These are phyloP conservation scores for Aschersonia sp. DNA, from an alignment of 2,329 filamentous ascomycete species.

Conservation along the genomic window DNA sequence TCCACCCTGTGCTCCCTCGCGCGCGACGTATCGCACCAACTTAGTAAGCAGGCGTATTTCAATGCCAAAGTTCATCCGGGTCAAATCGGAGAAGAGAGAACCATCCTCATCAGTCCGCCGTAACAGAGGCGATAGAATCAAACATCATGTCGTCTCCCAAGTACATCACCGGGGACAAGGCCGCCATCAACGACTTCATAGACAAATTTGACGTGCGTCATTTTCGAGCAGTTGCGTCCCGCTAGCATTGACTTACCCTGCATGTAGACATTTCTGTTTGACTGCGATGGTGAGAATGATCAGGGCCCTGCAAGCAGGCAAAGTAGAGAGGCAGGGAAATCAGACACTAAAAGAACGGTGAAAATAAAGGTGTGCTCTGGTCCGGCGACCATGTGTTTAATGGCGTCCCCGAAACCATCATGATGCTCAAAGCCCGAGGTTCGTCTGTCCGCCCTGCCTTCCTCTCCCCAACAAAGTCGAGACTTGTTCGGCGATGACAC, in stretches of 20 bases:
- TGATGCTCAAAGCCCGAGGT: constrained; percentile 73
- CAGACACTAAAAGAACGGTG: background rate
- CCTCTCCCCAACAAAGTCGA: no score
- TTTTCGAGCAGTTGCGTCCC: constrained; percentile 1
- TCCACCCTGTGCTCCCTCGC: no score
- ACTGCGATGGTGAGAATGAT: constrained; percentile 70
- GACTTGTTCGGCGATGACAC: no score
- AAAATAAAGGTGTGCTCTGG: constrained; percentile 70
- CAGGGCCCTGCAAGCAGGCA: no score
- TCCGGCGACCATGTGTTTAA: constrained; percentile 85
- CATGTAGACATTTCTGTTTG: constrained; percentile 56
- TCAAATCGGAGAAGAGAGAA: no score
- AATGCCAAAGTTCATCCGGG: no score
- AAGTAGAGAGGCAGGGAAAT: no score
- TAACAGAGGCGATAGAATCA: background rate
- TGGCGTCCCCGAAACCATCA: constrained; percentile 70
- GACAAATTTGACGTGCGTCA: constrained; percentile 77
- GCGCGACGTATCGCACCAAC: background rate
- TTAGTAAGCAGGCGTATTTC: background rate
- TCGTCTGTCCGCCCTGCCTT: background rate
- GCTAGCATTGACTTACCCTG: background rate
- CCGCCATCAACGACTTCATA: constrained; percentile 69
- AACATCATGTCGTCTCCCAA: constrained; percentile 25
- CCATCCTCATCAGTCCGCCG: no score
- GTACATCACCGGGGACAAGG: constrained; percentile 66